phyloP scores from a whole-genome alignment of 1,284 basidiomycete species.

The Cronartium ribicola region DNA sequence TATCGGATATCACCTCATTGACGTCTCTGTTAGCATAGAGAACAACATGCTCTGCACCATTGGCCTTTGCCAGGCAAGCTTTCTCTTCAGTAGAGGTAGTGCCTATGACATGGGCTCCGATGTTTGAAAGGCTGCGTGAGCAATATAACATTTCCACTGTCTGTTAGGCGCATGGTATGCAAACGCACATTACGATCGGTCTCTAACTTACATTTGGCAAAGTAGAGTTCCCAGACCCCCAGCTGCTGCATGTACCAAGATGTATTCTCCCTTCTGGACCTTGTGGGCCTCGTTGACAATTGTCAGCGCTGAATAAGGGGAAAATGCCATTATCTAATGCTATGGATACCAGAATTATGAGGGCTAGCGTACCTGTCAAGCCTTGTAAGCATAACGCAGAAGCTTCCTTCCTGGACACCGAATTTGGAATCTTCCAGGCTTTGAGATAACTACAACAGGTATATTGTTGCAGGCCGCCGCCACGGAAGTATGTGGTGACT shows the following conservation, averaged over 20 bases:
- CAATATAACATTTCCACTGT: background rate
- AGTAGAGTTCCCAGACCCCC: slow-evolving; percentile 63
- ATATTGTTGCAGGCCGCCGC: slow-evolving; percentile 71
- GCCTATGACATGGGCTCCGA: slow-evolving; percentile 81
- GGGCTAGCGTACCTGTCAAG: slow-evolving; percentile 57
- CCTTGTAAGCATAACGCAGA: slow-evolving; percentile 70
- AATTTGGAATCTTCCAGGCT: slow-evolving; percentile 59
- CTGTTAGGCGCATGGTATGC: background rate
- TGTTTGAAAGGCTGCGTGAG: slow-evolving; percentile 53
- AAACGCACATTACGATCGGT: background rate
- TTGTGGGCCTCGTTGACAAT: slow-evolving; percentile 78
- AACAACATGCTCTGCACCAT: slow-evolving; percentile 83
- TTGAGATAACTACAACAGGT: slow-evolving; percentile 63
- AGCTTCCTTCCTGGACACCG: slow-evolving; percentile 62
- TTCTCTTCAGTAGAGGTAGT: slow-evolving; percentile 85
- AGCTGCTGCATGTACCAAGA: slow-evolving; percentile 75
- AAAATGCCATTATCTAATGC: background rate
- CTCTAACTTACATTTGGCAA: slow-evolving; percentile 53
- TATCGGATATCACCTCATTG: slow-evolving; percentile 55
- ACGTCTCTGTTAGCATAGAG: slow-evolving; percentile 69
- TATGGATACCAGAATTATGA: background rate
- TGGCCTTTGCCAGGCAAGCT: slow-evolving; percentile 69
- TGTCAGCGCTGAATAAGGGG: slow-evolving; percentile 57
- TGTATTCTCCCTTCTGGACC: slow-evolving; percentile 62
- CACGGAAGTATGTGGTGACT: slow-evolving; percentile 58